phyloP scores from a whole-genome alignment of 2,329 filamentous ascomycete species.

The Botryotinia narcissicola region DNA sequence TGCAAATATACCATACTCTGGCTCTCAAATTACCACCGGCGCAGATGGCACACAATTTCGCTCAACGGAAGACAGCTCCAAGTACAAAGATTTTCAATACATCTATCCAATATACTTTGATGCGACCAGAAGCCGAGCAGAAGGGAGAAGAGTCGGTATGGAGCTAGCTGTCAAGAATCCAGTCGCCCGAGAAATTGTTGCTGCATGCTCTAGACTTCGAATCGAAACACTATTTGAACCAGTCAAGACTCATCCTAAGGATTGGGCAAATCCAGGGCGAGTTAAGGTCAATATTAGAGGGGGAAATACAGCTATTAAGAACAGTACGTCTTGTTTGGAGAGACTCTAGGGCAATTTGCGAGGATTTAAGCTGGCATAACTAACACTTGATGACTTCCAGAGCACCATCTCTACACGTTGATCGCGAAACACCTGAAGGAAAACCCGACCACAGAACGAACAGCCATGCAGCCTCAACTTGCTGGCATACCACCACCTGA shows the following conservation, averaged over 20 bases:
- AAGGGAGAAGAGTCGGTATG: slow-evolving; percentile 75
- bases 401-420: slow-evolving; percentile 84
- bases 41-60: slow-evolving; percentile 41
- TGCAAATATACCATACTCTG: slow-evolving; percentile 41
- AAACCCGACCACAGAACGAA: slow-evolving; percentile 73
- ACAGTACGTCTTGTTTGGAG: slow-evolving; percentile 49
- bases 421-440: slow-evolving; percentile 72
- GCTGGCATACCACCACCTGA: slow-evolving; percentile 65
- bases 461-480: slow-evolving; percentile 69
- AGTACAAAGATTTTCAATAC: slow-evolving; percentile 77
- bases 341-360: neutral
- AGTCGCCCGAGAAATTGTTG: slow-evolving; percentile 82
- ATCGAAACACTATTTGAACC: slow-evolving; percentile 81
- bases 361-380: neutral
- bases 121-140: slow-evolving; percentile 65
- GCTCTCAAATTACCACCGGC: slow-evolving; percentile 39
- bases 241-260: slow-evolving; percentile 88
- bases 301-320: slow-evolving; percentile 57
- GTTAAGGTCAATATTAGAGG: slow-evolving; percentile 74
- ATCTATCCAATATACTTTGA: slow-evolving; percentile 98
- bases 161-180: slow-evolving; percentile 78
- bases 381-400: slow-evolving; percentile 40
- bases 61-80: slow-evolving; percentile 47
- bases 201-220: slow-evolving; percentile 73
- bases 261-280: slow-evolving; percentile 95